Evolutionary conservation across 1,284 basidiomycete species (phyloP).

Genomic region (Phylloporus sp.): DNA sequence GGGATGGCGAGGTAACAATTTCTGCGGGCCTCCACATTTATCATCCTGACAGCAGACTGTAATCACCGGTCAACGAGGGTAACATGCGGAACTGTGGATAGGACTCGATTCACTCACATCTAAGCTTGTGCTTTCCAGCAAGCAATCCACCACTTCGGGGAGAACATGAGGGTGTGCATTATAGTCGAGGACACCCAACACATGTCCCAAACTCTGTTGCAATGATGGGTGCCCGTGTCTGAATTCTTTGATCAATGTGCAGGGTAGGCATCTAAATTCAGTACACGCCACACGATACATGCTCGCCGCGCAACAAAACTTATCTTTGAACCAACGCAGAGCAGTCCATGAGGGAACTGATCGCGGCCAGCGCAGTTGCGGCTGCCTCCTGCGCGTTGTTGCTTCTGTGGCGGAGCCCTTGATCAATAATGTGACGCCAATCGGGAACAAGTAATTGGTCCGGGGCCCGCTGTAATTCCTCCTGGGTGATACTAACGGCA

Average conservation of each 20-base stretch:
- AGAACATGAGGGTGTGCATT: constrained; percentile 55
- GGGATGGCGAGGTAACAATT: constrained; percentile 75
- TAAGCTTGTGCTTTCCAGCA: constrained; percentile 61
- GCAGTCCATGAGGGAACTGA: constrained; percentile 73
- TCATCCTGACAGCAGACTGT: constrained; percentile 48
- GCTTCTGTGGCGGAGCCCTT: constrained; percentile 73
- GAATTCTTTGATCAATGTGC: constrained; percentile 73
- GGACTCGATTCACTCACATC: constrained; percentile 46
- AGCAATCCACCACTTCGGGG: constrained; percentile 54
- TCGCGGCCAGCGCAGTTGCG: constrained; percentile 61
- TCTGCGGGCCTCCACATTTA: constrained; percentile 67
- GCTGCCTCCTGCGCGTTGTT: constrained; percentile 75
- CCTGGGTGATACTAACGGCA: constrained; percentile 61
- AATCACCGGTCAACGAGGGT: constrained; percentile 29
- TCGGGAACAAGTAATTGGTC: constrained; percentile 47
- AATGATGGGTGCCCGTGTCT: constrained; percentile 54
- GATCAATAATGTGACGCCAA: constrained; percentile 75
- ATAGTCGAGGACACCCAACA: constrained; percentile 80
- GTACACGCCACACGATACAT: constrained; percentile 16
- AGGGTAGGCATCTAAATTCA: constrained; percentile 25
- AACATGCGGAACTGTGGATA: constrained; percentile 27
- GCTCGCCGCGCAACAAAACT: constrained; percentile 37
- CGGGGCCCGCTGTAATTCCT: constrained; percentile 50
- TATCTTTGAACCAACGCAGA: constrained; percentile 69
- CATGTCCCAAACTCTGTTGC: constrained; percentile 78